phyloP scores from a whole-genome alignment of 2,329 filamentous ascomycete genomes.

The Exophiala viscosa region DNA sequence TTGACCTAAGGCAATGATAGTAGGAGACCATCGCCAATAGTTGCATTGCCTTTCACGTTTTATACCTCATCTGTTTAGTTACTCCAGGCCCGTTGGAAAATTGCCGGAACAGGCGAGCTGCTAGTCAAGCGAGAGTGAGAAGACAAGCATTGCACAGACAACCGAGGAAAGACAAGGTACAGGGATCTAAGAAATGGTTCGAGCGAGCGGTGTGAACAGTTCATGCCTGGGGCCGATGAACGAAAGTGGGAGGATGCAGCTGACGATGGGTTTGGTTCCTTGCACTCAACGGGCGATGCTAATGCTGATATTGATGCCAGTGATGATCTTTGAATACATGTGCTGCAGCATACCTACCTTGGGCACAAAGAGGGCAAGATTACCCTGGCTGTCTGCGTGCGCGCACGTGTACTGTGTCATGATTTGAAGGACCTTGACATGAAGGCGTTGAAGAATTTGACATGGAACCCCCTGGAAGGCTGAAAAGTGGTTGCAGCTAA shows the following conservation, averaged over 20 bases:
- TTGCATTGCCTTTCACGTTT: too few species aligned
- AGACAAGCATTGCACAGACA: not conserved
- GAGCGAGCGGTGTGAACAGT: conserved; percentile 15
- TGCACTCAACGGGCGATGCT: not conserved
- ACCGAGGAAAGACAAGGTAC: not conserved
- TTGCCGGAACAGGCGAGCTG: too few species aligned
- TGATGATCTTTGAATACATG: not conserved
- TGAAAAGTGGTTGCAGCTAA: not conserved
- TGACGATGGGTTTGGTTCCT: too few species aligned
- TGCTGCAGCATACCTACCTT: too few species aligned
- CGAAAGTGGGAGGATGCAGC: not conserved
- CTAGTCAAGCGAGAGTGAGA: conserved; percentile 4
- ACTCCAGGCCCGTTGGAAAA: too few species aligned
- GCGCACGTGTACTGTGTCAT: too few species aligned
- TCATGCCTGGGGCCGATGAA: conserved; percentile 20
- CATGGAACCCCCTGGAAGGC: too few species aligned
- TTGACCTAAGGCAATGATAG: too few species aligned
- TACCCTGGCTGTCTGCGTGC: too few species aligned
- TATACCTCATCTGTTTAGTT: too few species aligned
- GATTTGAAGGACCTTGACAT: not conserved
- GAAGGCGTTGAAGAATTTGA: not conserved
- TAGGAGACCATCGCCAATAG: too few species aligned
- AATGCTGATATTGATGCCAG: not conserved
- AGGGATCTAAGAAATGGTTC: not conserved
- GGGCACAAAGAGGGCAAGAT: too few species aligned